A percentile compares a stretch with the other conserved stretches of the same genome.
Conservation (phyloP, 1,284 basidiomycete species). For the Moesziomyces sp. region DNA sequence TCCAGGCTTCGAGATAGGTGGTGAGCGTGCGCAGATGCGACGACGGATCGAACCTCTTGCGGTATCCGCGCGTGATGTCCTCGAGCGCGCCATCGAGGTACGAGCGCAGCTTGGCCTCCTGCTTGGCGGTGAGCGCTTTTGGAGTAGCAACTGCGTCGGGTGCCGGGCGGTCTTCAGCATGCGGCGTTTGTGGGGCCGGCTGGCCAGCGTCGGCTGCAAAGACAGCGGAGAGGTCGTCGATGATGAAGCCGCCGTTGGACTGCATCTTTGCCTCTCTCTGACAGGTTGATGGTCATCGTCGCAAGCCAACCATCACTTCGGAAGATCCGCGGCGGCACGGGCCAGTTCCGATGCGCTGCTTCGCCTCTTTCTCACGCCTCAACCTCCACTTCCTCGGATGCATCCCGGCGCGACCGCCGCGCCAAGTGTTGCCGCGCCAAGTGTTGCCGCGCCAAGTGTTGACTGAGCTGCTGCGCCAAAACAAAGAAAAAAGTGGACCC, state of each 20-base stretch:
- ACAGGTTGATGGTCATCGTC: neutral
- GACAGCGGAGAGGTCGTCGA: conserved; percentile 38
- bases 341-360: neutral
- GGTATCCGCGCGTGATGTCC: conserved; percentile 45
- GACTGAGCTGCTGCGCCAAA: no score
- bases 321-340: conserved; percentile 14
- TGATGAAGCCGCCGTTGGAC: conserved; percentile 39
- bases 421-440: no score
- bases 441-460: no score
- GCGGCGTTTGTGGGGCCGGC: conserved; percentile 2
- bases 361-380: neutral
- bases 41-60: conserved; percentile 52
- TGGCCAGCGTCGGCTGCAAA: conserved; percentile 15
- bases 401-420: neutral
- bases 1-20: conserved; percentile 46
- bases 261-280: conserved; percentile 17
- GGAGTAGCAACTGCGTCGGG: conserved; percentile 32
- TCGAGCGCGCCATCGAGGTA: conserved; percentile 54
- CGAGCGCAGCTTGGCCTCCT: conserved; percentile 51
- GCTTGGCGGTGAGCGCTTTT: conserved; percentile 39
- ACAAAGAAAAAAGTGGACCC: neutral
- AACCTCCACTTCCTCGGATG: conserved; percentile 5
- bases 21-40: conserved; percentile 37
- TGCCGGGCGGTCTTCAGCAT: neutral
- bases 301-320: neutral